Percentiles rank a stretch among this genome's conserved stretches.
These are phyloP conservation scores for Nitzschia palea DNA, from an alignment of 108 stramenopile species.

Conservation along the genomic window DNA sequence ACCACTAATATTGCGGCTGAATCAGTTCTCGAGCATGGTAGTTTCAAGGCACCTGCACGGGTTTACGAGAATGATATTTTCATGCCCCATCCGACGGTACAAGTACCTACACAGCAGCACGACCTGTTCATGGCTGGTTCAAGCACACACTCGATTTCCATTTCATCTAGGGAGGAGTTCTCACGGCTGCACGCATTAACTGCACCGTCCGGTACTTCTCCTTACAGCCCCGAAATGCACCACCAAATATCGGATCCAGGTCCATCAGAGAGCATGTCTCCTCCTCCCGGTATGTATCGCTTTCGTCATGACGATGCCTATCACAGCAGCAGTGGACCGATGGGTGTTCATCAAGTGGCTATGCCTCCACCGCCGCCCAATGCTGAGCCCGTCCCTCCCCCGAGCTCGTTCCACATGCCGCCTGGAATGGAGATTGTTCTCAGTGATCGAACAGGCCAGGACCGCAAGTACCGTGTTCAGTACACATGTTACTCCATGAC, in stretches of 20 bases:
- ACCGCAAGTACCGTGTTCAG: conserved; percentile 39
- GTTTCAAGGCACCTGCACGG: too few relatives aligned
- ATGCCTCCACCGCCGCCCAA: conserved; percentile 3
- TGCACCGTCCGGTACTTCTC: not conserved
- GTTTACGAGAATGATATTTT: too few relatives aligned
- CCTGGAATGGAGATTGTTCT: conserved; percentile 39
- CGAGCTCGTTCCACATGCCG: conserved; percentile 12
- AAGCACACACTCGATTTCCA: not conserved
- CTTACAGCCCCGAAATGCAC: not conserved
- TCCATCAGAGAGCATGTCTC: not conserved
- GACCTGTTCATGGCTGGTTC: not conserved
- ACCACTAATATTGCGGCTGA: too few relatives aligned
- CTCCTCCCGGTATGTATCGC: not conserved
- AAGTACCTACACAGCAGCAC: too few relatives aligned
- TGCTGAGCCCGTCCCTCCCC: not conserved
- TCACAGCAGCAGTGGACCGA: not conserved
- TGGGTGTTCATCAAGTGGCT: not conserved
- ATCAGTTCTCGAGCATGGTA: too few relatives aligned
- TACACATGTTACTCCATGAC: conserved; percentile 43
- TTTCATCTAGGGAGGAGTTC: conserved; percentile 7
- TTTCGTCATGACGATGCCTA: not conserved
- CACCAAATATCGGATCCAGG: not conserved
- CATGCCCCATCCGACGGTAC: too few relatives aligned
- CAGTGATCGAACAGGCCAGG: conserved; percentile 29
- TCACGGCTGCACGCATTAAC: conserved; percentile 6